A percentile compares a stretch with the other conserved stretches of the same genome.
These are phyloP conservation scores for Calophaca sinica DNA, from an alignment of 306 rosid genomes.

Conservation along the genomic window DNA sequence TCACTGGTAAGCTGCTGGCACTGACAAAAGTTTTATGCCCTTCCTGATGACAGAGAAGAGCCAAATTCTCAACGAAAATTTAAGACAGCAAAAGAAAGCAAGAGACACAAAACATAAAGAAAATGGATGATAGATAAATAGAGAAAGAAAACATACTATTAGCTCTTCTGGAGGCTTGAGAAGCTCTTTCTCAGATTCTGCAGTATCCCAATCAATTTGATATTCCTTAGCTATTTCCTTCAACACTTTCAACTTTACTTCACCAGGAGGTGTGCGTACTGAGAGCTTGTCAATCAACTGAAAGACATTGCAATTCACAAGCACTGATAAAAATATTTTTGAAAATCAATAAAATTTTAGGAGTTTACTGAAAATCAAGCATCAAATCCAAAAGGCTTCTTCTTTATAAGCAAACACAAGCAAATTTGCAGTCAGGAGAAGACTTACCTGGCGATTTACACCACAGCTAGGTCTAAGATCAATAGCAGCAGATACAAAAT, in stretches of 20 bases:
- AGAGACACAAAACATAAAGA: conserved; percentile 41
- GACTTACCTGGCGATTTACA: conserved; percentile 82
- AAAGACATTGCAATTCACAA: conserved; percentile 35
- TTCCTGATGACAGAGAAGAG: conserved; percentile 53
- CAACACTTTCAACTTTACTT: conserved; percentile 79
- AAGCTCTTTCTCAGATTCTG: conserved; percentile 85
- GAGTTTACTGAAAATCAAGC: conserved; percentile 2
- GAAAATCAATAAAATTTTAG: conserved; percentile 4
- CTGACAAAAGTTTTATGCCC: conserved; percentile 75
- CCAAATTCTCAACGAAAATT: conserved; percentile 3
- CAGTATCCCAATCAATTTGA: conserved; percentile 86
- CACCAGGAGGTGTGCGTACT: conserved; percentile 80
- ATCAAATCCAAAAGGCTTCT: conserved; percentile 2
- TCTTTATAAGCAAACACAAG: conserved; percentile 18
- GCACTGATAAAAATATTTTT: conserved; percentile 11
- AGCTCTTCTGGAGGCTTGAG: conserved; percentile 88
- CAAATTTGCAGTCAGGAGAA: not conserved
- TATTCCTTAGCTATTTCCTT: conserved; percentile 95
- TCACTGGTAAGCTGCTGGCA: conserved; percentile 71
- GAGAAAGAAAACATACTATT: conserved; percentile 59
- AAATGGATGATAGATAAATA: conserved; percentile 7
- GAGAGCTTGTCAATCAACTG: conserved; percentile 98
- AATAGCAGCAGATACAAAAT: conserved; percentile 91
- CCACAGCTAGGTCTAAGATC: conserved; percentile 91
- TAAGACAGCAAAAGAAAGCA: conserved; percentile 20